Conservation (phyloP, 179 eudicot species). For the Spinacia oleracea region DNA sequence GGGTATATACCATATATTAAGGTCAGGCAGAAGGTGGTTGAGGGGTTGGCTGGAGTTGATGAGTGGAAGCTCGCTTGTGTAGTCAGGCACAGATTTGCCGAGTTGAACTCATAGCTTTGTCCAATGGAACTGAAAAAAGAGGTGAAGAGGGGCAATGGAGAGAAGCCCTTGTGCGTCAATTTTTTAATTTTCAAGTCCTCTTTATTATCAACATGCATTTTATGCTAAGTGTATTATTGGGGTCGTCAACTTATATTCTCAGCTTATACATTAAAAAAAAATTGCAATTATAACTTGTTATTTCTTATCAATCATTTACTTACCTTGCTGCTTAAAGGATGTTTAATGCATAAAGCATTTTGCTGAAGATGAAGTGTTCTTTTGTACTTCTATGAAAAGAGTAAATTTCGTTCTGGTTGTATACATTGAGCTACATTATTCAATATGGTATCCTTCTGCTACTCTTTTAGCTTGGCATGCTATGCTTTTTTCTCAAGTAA, state of each 20-base stretch:
- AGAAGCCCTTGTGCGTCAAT: neutral
- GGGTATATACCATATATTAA: slow-evolving; percentile 74
- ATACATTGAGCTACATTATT: neutral
- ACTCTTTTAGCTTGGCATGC: neutral
- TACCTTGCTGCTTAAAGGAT: neutral
- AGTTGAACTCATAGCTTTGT: slow-evolving; percentile 58
- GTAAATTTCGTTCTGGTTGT: neutral
- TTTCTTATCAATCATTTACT: neutral
- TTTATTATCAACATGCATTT: neutral
- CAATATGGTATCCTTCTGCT: neutral
- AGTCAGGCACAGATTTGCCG: slow-evolving; percentile 64
- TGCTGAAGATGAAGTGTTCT: neutral
- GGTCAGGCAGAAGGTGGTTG: slow-evolving; percentile 72
- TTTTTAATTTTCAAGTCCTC: slow-evolving; percentile 12
- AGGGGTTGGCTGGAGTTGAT: slow-evolving; percentile 66
- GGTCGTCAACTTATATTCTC: neutral
- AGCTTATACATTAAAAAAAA: neutral
- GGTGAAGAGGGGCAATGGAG: neutral
- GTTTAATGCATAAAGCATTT: neutral
- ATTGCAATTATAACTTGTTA: neutral
- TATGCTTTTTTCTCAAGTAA: neutral
- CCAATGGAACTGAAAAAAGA: neutral
- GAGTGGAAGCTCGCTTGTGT: slow-evolving; percentile 68
- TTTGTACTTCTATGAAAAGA: neutral
- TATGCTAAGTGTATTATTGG: neutral